Percentiles rank a stretch among this genome's conserved stretches.
Evolutionary conservation across 306 rosid species (phyloP).

Genomic region (Quillaja saponaria): DNA sequence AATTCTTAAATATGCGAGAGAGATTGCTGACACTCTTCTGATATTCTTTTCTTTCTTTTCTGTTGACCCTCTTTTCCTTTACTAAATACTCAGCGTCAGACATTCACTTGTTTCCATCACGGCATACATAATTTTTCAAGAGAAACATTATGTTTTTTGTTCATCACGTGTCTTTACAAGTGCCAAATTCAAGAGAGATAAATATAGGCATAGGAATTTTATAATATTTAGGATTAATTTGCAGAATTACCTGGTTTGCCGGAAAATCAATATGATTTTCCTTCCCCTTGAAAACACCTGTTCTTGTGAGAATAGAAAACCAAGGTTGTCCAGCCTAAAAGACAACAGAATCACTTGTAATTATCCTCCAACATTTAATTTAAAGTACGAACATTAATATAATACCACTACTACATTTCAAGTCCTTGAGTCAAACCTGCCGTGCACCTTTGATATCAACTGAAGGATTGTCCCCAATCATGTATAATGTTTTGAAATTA

Average conservation of each 20-base stretch:
- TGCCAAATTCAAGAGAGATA: constrained; percentile 1
- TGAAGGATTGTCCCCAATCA: constrained; percentile 94
- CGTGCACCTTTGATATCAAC: constrained; percentile 83
- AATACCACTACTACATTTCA: background rate
- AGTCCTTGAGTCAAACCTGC: constrained; percentile 50
- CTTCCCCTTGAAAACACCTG: constrained; percentile 87
- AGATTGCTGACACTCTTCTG: too few relatives aligned
- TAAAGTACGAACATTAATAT: too few relatives aligned
- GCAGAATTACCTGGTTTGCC: constrained; percentile 59
- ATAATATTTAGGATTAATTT: too few relatives aligned
- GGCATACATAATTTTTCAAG: constrained; percentile 1
- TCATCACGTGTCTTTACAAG: constrained; percentile 1
- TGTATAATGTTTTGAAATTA: constrained; percentile 64
- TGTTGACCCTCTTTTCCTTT: constrained; percentile 4
- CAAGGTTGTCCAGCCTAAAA: constrained; percentile 88
- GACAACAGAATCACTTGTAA: constrained; percentile 15
- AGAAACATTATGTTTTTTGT: background rate
- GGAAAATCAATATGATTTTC: constrained; percentile 59
- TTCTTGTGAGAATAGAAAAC: constrained; percentile 94
- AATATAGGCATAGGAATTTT: too few relatives aligned
- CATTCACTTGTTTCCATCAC: constrained; percentile 1
- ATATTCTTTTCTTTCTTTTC: too few relatives aligned
- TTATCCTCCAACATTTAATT: constrained; percentile 19
- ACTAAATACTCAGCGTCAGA: too few relatives aligned
- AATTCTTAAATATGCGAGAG: too few relatives aligned